phyloP scores from a whole-genome alignment of 140 eudicot species.

The Bidens hawaiensis region DNA sequence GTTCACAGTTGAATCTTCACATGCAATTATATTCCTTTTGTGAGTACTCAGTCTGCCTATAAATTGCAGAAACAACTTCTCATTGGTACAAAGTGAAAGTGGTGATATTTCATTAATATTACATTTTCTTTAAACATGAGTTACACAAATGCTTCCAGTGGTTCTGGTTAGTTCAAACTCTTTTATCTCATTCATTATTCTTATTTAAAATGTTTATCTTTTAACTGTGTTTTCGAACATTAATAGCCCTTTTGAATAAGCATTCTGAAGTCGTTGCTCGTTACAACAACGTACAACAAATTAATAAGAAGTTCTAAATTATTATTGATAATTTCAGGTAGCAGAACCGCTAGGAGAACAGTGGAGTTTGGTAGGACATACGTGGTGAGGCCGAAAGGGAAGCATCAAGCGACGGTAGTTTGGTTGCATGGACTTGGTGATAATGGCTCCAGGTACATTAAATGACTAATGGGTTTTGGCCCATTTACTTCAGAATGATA shows the following conservation, averaged over 20 bases:
- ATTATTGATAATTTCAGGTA: slow-evolving; percentile 50
- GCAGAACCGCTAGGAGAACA: slow-evolving; percentile 59
- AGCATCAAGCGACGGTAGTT: slow-evolving; percentile 90
- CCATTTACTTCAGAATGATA: too few relatives aligned
- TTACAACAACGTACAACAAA: not conserved
- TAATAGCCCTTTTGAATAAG: not conserved
- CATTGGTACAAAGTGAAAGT: slow-evolving; percentile 12
- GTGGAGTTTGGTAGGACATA: slow-evolving; percentile 94
- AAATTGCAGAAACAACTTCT: slow-evolving; percentile 44
- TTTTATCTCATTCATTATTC: not conserved
- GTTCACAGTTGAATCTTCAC: slow-evolving; percentile 63
- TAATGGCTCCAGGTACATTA: slow-evolving; percentile 83
- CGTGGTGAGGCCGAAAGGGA: slow-evolving; percentile 96
- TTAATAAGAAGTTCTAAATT: not conserved
- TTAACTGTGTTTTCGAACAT: not conserved
- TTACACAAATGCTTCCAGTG: slow-evolving; percentile 61
- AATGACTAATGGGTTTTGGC: slow-evolving; percentile 1
- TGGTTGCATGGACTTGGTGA: slow-evolving; percentile 99
- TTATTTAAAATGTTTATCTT: not conserved
- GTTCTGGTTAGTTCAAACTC: slow-evolving; percentile 73
- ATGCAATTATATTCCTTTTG: slow-evolving; percentile 27
- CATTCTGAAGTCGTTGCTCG: not conserved
- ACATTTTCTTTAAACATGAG: slow-evolving; percentile 48
- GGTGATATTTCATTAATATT: slow-evolving; percentile 12
- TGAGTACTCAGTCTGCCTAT: slow-evolving; percentile 39